Evolutionary conservation across 139 green algal genomes (phyloP), one percentile per base, ranked within the genome.

Genomic region (Raphidocelis subcapitata): DNA sequence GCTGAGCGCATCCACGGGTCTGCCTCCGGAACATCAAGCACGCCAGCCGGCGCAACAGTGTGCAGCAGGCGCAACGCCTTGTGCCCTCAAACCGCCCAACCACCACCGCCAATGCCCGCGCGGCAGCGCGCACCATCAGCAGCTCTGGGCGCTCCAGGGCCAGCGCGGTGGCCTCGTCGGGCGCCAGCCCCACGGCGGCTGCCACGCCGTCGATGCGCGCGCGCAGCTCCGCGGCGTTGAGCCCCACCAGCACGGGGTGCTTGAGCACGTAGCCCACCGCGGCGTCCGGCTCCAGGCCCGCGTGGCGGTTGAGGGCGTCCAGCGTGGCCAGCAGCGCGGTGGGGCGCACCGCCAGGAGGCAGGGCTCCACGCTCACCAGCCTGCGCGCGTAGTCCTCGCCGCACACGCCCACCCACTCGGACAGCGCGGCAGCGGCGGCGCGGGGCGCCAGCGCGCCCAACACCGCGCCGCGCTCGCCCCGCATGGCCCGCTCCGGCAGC

Each of bases 41-140:
- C 20, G 62, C 16, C 35, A 31, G 29, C 15, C 29, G 15, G 14
- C 8, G 3, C n/a, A 49, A 28, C n/a, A 46, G 10, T 31, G 32
- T 28, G 60, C 29, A 47, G 31, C 28, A n/a, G n/a, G n/a, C n/a
- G n/a, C n/a, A n/a, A n/a, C n/a, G n/a, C n/a, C n/a, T n/a, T n/a
- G n/a, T n/a, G n/a, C n/a, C n/a, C n/a, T n/a, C n/a, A n/a, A n/a
- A n/a, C n/a, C n/a, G n/a, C n/a, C n/a, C n/a, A n/a, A n/a, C n/a
- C n/a, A n/a, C n/a, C n/a, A n/a, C n/a, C n/a, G n/a, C n/a, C n/a
- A n/a, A n/a, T 75, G 26, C 15, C 65, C 28, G 29, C 65, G 24
- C 28, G 44, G 46, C 28, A 41, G 69, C 26, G n/a, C 56, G 37
- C 56, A 75, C 35, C 69, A 75, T 75, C 37, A 75, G 41, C 37